phyloP scores from a whole-genome alignment of 2,329 filamentous ascomycete genomes.

The Grosmannia serpens region DNA sequence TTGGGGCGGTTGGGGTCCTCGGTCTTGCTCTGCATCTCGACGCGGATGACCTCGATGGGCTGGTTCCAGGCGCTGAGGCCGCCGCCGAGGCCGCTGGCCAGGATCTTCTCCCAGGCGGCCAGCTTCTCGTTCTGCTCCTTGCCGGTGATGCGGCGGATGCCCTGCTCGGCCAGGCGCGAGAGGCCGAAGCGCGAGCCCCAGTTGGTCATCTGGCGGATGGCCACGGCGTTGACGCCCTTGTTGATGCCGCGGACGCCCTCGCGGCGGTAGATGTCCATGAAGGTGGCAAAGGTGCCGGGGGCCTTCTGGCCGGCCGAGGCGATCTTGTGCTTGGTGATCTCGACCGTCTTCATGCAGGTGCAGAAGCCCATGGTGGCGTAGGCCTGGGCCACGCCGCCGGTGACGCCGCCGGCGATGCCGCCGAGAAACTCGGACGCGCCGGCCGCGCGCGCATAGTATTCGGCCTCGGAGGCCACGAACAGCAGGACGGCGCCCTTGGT shows the following conservation, averaged over 20 bases:
- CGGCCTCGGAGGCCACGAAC: slow-evolving; percentile 96
- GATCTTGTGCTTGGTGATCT: slow-evolving; percentile 97
- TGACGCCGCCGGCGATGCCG: slow-evolving; percentile 85
- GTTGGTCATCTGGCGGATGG: slow-evolving; percentile 98
- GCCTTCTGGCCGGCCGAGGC: slow-evolving; percentile 73
- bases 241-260: slow-evolving; percentile 96
- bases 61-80: slow-evolving; percentile 98
- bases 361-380: slow-evolving; percentile 99
- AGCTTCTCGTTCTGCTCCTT: slow-evolving; percentile 77
- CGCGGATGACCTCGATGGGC: slow-evolving; percentile 97
- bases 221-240: slow-evolving; percentile 96
- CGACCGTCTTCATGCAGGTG: slow-evolving; percentile 99
- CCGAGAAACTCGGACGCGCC: slow-evolving; percentile 79
- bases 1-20: slow-evolving; percentile 95
- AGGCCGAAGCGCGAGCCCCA: slow-evolving; percentile 96
- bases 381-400: slow-evolving; percentile 89
- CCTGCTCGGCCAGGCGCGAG: slow-evolving; percentile 78
- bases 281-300: slow-evolving; percentile 84
- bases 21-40: slow-evolving; percentile 99
- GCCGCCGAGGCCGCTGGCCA: slow-evolving; percentile 78
- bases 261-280: slow-evolving; percentile 91
- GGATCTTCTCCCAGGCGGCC: slow-evolving; percentile 71
- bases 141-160: slow-evolving; percentile 65
- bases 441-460: slow-evolving; percentile 77
- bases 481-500: slow-evolving; percentile 98